A percentile compares a stretch with the other conserved stretches of the same genome.
Evolutionary conservation across 306 rosid species (phyloP).

Genomic region (Amphicarpaea edgeworthii): DNA sequence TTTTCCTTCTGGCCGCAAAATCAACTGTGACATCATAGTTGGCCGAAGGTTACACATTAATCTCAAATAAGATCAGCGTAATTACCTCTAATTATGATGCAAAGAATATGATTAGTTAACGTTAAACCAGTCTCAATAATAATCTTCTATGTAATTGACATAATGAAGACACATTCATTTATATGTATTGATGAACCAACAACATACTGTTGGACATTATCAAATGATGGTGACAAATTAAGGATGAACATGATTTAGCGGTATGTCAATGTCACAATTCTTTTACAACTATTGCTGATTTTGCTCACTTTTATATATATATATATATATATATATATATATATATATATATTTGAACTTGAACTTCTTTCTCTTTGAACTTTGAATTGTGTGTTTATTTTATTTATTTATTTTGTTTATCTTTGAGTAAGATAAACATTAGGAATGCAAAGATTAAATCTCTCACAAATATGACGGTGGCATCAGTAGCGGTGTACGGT

Average conservation of each 20-base stretch:
- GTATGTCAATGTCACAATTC: background rate
- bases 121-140: background rate
- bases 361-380: too few relatives aligned
- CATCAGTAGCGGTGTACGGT: too few relatives aligned
- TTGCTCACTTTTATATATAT: background rate
- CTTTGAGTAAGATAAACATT: too few relatives aligned
- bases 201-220: background rate
- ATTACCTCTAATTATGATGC: background rate
- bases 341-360: too few relatives aligned
- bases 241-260: background rate
- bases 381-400: too few relatives aligned
- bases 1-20: background rate
- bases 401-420: too few relatives aligned
- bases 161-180: constrained; percentile 10
- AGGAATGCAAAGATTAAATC: too few relatives aligned
- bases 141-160: constrained; percentile 1
- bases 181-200: constrained; percentile 3
- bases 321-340: too few relatives aligned
- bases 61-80: background rate
- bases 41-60: background rate
- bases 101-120: background rate
- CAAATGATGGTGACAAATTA: constrained; percentile 43
- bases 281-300: background rate
- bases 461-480: too few relatives aligned
- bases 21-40: constrained; percentile 13